These are phyloP conservation scores for Thelonectria rubi DNA, from an alignment of 2,329 filamentous ascomycete species.

Conservation along the genomic window DNA sequence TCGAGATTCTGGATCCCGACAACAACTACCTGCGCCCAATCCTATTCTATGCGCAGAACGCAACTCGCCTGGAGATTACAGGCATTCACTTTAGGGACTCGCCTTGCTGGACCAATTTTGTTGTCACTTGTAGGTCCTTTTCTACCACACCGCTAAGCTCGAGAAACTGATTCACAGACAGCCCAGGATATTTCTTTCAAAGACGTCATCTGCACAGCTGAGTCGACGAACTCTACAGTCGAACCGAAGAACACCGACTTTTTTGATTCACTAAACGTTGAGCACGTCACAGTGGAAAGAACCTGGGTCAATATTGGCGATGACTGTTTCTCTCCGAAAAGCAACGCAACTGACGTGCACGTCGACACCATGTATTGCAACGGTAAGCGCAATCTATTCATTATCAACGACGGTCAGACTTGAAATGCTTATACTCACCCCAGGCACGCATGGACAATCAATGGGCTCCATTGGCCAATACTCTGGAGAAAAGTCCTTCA, in stretches of 20 bases:
- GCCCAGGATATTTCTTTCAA: slow-evolving; percentile 37
- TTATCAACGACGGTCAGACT: background rate
- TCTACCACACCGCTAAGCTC: fast-evolving
- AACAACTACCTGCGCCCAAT: slow-evolving; percentile 38
- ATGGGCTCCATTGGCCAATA: slow-evolving; percentile 40
- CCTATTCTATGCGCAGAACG: slow-evolving; percentile 40
- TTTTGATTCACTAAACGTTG: slow-evolving; percentile 37
- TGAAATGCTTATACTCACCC: background rate
- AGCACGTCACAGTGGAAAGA: slow-evolving; percentile 34
- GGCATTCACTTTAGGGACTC: slow-evolving; percentile 41
- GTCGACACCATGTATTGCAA: slow-evolving; percentile 61
- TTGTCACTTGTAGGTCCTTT: slow-evolving; percentile 34
- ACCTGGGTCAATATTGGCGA: slow-evolving; percentile 40
- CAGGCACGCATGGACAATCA: slow-evolving; percentile 35
- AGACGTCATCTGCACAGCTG: slow-evolving; percentile 38
- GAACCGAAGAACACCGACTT: slow-evolving; percentile 41
- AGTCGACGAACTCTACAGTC: slow-evolving; percentile 36
- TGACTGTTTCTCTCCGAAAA: slow-evolving; percentile 41
- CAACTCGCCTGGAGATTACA: slow-evolving; percentile 34
- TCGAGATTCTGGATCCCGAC: slow-evolving; percentile 34
- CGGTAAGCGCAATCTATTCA: slow-evolving; percentile 13
- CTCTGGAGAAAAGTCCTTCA: slow-evolving; percentile 35
- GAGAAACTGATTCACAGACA: background rate
- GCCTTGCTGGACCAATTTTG: slow-evolving; percentile 39
- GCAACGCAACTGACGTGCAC: slow-evolving; percentile 35